Base-by-base conservation (phyloP, 2,329 filamentous ascomycete genomes). In the Thielaviopsis ethacetica region DNA sequence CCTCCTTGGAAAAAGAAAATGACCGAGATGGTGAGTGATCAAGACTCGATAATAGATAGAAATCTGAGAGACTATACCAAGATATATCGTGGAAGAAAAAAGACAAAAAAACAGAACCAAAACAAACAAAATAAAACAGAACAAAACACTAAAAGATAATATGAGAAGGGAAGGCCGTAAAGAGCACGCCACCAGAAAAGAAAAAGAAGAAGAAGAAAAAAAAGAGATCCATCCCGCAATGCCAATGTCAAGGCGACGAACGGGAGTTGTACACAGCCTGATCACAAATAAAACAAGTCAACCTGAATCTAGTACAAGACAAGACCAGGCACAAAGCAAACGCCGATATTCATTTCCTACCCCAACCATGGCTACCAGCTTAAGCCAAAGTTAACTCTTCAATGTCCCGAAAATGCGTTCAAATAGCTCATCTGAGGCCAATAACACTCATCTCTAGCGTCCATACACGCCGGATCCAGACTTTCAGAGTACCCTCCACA, bases 391-490 rank as follows among this genome's bases (percentile, higher is more conserved):
- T 13, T 19, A 21, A 49, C 17, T 21, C 19, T 21, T 10, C n/a
- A 49, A 21, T 19, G 5, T 3, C 5, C 19, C 44, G 9, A 13
- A 47, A 9, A 49, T n/a, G 44, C 19, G n/a, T 17, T 26, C n/a
- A 24, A 21, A 24, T 26, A 51, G 27, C n/a, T 60, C 70, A 88
- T 69, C 88, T 85, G 65, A 94, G 76, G 59, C 88, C 88, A 70
- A 94, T 93, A 58, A 93, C 88, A 69, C 88, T 93, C 88, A 98
- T 98, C 77, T 98, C 93, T 61, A 98, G 78, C 61, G 93, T 98
- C 93, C 93, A 98, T 61, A 98, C 93, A 66, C 93, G 82, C 68
- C 93, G 80, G 69, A 98, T 97, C 93, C 93, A 98, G 61, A 98
- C 90, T 73, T 98, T 98, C 65, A 98, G 78, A 69, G 85, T 88